Percentiles rank a stretch among this genome's conserved stretches.
Evolutionary conservation across 306 rosid species (phyloP).

Genomic region (Cajanus cajan): DNA sequence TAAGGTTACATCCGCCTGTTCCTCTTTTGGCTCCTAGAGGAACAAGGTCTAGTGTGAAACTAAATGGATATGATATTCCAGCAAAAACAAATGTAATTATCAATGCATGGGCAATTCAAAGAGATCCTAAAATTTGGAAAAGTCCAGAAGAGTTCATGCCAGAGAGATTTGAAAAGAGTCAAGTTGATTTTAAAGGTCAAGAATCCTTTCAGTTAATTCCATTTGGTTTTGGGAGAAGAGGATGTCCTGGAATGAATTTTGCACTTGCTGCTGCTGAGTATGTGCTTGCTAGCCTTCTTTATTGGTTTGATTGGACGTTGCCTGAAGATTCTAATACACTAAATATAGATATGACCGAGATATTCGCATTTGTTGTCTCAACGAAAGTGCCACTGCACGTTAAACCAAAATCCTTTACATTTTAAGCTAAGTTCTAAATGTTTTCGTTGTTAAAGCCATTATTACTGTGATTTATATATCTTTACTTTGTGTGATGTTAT

Average conservation of each 20-base stretch:
- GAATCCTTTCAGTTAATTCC: too few species aligned
- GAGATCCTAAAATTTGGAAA: too few species aligned
- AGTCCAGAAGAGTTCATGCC: too few species aligned
- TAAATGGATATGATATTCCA: background rate
- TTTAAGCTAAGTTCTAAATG: background rate
- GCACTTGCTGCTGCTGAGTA: background rate
- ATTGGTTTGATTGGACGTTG: background rate
- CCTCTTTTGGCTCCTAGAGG: background rate
- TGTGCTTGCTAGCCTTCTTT: background rate
- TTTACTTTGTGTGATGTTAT: too few species aligned
- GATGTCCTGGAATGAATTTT: too few species aligned
- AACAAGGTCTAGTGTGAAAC: background rate
- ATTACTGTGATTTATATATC: too few species aligned
- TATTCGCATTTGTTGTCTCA: background rate
- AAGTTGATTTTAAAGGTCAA: too few species aligned
- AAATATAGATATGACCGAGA: background rate
- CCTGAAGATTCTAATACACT: background rate
- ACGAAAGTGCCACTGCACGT: background rate
- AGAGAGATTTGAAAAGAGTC: too few species aligned
- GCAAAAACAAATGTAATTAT: background rate
- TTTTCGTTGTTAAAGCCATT: too few species aligned
- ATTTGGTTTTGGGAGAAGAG: too few species aligned
- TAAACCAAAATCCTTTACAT: background rate
- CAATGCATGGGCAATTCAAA: too few species aligned
- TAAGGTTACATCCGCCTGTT: background rate